These are phyloP conservation scores for Gorgonomyces haynaldii DNA, from an alignment of 192 early-diverging fungal species.

Conservation along the genomic window DNA sequence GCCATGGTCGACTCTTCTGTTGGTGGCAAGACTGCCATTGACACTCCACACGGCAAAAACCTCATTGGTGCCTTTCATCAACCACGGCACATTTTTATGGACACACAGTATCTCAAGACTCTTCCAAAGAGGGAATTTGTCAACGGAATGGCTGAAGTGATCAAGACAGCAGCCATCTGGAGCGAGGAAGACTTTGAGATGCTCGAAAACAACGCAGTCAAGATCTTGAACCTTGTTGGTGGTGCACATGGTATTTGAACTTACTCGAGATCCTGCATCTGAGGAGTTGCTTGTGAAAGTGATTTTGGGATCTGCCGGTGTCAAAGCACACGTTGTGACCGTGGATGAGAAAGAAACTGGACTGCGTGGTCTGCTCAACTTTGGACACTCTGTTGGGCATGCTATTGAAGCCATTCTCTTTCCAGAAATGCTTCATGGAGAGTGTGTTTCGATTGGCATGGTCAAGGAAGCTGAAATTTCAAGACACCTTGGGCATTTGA, in stretches of 20 bases:
- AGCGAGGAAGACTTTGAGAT: constrained; percentile 74
- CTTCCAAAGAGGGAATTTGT: constrained; percentile 84
- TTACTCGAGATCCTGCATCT: constrained; percentile 10
- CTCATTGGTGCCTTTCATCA: constrained; percentile 95
- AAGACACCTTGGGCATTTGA: constrained; percentile 71
- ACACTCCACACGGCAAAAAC: constrained; percentile 91
- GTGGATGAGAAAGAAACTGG: constrained; percentile 91
- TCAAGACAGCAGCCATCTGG: constrained; percentile 96
- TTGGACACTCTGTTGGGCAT: constrained; percentile 94
- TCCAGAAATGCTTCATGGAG: constrained; percentile 86
- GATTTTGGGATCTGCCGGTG: constrained; percentile 72
- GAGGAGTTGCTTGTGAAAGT: constrained; percentile 55
- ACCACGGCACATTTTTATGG: constrained; percentile 85
- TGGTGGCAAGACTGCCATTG: constrained; percentile 94
- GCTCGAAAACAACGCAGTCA: constrained; percentile 74
- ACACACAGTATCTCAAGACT: constrained; percentile 70
- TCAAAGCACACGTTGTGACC: constrained; percentile 93
- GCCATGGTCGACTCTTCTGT: constrained; percentile 98
- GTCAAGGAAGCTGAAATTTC: constrained; percentile 91
- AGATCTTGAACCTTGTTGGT: constrained; percentile 47
- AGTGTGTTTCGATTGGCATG: constrained; percentile 92
- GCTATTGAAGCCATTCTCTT: constrained; percentile 88
- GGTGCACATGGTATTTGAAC: constrained; percentile 3
- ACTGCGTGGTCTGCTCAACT: constrained; percentile 88
- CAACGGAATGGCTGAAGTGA: constrained; percentile 95